Conservation (phyloP, 768 basidiomycete species). For the Trichaptum fuscoviolaceum region DNA sequence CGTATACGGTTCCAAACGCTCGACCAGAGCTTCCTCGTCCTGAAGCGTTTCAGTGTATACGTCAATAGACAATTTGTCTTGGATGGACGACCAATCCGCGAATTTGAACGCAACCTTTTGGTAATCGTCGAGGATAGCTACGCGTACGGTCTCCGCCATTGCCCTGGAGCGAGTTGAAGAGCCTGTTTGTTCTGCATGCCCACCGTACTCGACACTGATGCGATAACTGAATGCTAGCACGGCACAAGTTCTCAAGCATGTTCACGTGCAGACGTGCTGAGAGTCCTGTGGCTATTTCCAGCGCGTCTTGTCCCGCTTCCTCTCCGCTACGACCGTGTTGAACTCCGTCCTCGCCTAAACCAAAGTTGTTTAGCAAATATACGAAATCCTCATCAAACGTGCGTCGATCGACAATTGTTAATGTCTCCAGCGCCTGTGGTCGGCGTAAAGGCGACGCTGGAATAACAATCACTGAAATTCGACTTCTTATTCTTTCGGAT, state of each 20-base stretch:
- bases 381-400: not conserved
- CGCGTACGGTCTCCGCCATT: constrained; percentile 27
- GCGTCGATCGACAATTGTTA: not conserved
- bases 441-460: not conserved
- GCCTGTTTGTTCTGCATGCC: not conserved
- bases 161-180: not conserved
- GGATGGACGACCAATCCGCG: constrained; percentile 49
- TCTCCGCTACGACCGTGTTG: not conserved
- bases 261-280: not conserved
- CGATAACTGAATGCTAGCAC: not conserved
- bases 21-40: constrained; percentile 45
- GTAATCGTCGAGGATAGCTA: constrained; percentile 62
- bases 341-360: not conserved
- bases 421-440: not conserved
- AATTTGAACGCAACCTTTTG: constrained; percentile 43
- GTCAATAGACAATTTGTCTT: constrained; percentile 33
- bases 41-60: constrained; percentile 46
- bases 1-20: constrained; percentile 44
- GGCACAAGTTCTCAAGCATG: not conserved
- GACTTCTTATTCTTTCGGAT: not conserved
- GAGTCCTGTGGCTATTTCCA: not conserved
- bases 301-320: not conserved
- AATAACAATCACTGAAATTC: not conserved
- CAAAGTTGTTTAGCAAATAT: not conserved
- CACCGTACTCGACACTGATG: not conserved